Conservation (phyloP, 2,329 filamentous ascomycete species). For the Albifimbria verrucaria region DNA sequence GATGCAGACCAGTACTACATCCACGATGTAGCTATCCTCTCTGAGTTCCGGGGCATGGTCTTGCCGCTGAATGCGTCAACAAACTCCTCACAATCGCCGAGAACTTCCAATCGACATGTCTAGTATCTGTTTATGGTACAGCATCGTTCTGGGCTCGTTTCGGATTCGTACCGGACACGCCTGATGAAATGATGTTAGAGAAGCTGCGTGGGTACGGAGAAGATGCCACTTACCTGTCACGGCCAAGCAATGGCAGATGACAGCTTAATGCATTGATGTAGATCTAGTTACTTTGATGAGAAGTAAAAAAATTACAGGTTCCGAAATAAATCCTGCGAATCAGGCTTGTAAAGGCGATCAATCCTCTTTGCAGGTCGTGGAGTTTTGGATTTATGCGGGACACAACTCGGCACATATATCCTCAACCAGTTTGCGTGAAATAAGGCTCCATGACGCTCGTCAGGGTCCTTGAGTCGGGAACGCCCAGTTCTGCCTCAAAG, state of each 20-base stretch:
- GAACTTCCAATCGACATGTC: conserved; percentile 21
- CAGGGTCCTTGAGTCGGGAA: too few relatives aligned
- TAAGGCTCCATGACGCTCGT: too few relatives aligned
- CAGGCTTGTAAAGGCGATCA: too few relatives aligned
- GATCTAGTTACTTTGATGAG: too few relatives aligned
- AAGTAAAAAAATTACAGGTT: too few relatives aligned
- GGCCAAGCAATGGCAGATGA: not conserved
- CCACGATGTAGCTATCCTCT: conserved; percentile 31
- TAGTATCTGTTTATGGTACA: conserved; percentile 34
- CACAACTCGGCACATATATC: too few relatives aligned
- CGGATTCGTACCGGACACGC: conserved; percentile 22
- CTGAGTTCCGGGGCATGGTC: conserved; percentile 21
- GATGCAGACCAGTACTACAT: conserved; percentile 34
- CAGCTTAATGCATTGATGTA: too few relatives aligned
- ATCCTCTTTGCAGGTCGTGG: too few relatives aligned
- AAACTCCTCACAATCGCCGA: conserved; percentile 19
- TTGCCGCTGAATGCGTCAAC: conserved; percentile 19
- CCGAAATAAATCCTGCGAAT: too few relatives aligned
- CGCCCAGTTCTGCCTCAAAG: too few relatives aligned
- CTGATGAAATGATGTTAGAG: conserved; percentile 17
- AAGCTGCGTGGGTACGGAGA: conserved; percentile 30
- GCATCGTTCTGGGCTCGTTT: conserved; percentile 27
- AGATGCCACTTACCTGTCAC: conserved; percentile 24
- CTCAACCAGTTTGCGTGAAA: too few relatives aligned
- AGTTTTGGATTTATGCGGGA: too few relatives aligned